Base-by-base conservation (phyloP, 83 land plant genomes). In the Picea engelmannii region DNA sequence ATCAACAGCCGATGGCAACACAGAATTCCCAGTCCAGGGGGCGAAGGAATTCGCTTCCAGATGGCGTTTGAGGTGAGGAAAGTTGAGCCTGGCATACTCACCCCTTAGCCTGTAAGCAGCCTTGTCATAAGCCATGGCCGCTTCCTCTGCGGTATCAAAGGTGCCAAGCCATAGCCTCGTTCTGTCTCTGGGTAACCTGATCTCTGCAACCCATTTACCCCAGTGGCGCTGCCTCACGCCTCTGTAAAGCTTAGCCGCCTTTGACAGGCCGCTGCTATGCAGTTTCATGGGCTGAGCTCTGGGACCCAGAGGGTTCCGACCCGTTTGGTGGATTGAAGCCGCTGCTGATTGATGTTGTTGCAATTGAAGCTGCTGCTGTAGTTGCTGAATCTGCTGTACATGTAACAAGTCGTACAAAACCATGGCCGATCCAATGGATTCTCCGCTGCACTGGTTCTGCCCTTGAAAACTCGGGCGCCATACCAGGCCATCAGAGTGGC, bases 341-440 rank as follows among this genome's bases (percentile, higher is more conserved):
- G 25, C 80, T 70, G 65, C 47, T 20, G 24, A 7, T 27, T 65
- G 60, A 55, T 82, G 83, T n/a, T 76, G 81, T 16, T 83, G 78
- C 62, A 68, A 66, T 2, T 63, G 79, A 15, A 27, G 79, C 5
- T 55, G 69, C 18, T 27, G 58, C 61, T 64, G 44, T 20, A 63
- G 8, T 3, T 84, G 84, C 15, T 66, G 79, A 85, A 92, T 86
- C 83, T 89, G 90, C 27, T 85, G 90, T 25, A 89, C 81, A 27
- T 87, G 92, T 23, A 81, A 78, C 21, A 85, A 87, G 81, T 87
- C 24, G 87, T 87, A 74, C 91, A 90, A 17, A 87, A 80, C 31
- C 86, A 60, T 13, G 23, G 78, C 23, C 9, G 74, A 79, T 40
- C 16, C 75, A 63, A 61, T 80, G 76, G 76, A 42, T 42, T 71